These are phyloP conservation scores for Nakaseomyces sp. DNA, from an alignment of 1,139 yeast genomes.

Conservation along the genomic window DNA sequence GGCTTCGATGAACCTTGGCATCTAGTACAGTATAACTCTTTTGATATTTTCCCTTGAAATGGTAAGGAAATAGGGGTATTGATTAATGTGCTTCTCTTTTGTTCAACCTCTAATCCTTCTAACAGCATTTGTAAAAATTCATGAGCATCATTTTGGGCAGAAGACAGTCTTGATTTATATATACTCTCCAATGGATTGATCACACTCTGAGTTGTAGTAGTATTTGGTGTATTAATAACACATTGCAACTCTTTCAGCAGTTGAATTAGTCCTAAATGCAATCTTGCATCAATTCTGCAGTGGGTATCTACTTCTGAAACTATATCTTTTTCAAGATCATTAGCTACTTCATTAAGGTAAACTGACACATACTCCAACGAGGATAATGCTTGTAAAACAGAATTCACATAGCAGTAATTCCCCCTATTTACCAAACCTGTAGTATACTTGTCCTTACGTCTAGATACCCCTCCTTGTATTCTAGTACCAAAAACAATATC, in stretches of 20 bases:
- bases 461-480: constrained; percentile 20
- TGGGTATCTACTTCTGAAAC: background rate
- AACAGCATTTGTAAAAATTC: constrained; percentile 74
- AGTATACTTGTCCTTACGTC: constrained; percentile 64
- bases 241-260: constrained; percentile 42
- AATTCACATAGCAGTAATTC: constrained; percentile 88
- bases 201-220: constrained; percentile 71
- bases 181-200: constrained; percentile 65
- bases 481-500: background rate
- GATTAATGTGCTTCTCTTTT: constrained; percentile 21
- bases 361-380: constrained; percentile 54
- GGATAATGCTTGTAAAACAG: constrained; percentile 80
- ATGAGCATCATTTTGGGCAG: constrained; percentile 91
- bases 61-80: constrained; percentile 34
- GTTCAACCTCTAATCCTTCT: constrained; percentile 71
- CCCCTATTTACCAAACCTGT: constrained; percentile 76
- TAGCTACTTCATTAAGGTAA: constrained; percentile 43
- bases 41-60: constrained; percentile 57
- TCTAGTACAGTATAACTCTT: constrained; percentile 57
- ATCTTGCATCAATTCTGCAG: background rate
- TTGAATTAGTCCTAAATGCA: constrained; percentile 12
- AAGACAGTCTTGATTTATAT: constrained; percentile 67
- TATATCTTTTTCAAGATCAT: too few relatives aligned
- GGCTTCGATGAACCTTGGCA: constrained; percentile 61
- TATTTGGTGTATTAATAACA: constrained; percentile 44